Base-by-base conservation (phyloP, 495 filamentous ascomycete genomes). In the Parmelia sp. region DNA sequence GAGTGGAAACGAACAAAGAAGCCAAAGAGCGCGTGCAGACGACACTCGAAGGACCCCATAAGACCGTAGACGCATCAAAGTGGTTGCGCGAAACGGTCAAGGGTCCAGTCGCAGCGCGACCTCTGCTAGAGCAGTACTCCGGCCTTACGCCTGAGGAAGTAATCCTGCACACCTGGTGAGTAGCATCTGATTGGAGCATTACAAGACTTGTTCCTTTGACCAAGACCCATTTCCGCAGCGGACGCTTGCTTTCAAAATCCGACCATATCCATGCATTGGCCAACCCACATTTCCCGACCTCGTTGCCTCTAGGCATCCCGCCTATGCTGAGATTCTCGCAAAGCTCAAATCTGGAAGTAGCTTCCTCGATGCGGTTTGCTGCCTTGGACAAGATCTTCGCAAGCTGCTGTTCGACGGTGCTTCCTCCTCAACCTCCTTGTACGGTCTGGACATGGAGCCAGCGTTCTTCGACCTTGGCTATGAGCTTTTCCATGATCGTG, bases 391-490 rank as follows among this genome's bases (percentile, higher is more conserved):
- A 45, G 2, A 45, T n/a, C 27, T 61, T 40, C 37, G 39, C 23
- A 47, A 61, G 31, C 8, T 61, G 27, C 23, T 47, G 10, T 42
- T 11, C 49, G 71, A 78, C 27, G 73, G 74, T 6, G 73, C 70
- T n/a, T 65, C 71, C 14, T 65, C 70, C 11, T 58, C 65, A 19
- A 70, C 71, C 27, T 11, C 23, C 15, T 64, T 80, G 23, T 78
- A 78, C 66, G 80, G 74, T 25, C 69, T 71, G 17, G 79, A 83
- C 35, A 65, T 81, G 0, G 70, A 71, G 12, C 44, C 64, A 4
- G 71, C 74, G 17, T 82, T 81, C 71, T 72, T 78, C 39, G 67
- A 79, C 0, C 66, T 82, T 11, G 80, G 80, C 40, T 82, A 79
- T 66, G 78, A 80, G 6, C 72, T 83, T 11, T 83, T 83, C 70